Percentiles rank a stretch among this genome's conserved stretches.
phyloP scores from a whole-genome alignment of 1,284 basidiomycete genomes.

The Anthracocystis walkeri region DNA sequence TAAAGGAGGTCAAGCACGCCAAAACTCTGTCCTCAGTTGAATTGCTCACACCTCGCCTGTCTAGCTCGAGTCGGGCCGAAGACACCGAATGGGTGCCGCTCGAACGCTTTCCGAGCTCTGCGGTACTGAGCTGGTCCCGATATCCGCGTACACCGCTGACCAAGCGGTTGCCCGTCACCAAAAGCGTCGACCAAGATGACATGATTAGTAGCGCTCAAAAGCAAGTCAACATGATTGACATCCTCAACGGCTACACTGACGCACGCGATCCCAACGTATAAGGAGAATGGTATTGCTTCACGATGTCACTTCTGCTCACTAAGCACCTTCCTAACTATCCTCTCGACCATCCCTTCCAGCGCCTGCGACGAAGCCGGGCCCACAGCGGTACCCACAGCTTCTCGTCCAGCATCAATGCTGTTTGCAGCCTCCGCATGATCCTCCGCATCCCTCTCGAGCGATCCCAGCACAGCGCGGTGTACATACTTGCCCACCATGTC shows the following conservation, averaged over 20 bases:
- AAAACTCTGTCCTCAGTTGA: neutral
- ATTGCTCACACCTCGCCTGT: neutral
- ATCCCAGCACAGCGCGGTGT: conserved; percentile 59
- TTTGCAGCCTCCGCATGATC: conserved; percentile 25
- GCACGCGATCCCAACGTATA: neutral
- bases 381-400: conserved; percentile 23
- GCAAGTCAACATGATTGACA: conserved; percentile 13
- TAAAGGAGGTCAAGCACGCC: conserved; percentile 1
- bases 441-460: conserved; percentile 45
- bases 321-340: conserved; percentile 49
- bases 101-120: conserved; percentile 10
- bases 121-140: neutral
- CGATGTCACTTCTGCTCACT: conserved; percentile 39
- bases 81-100: conserved; percentile 18
- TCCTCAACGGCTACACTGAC: conserved; percentile 1
- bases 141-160: neutral
- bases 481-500: conserved; percentile 70
- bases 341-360: conserved; percentile 52
- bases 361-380: conserved; percentile 42
- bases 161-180: neutral
- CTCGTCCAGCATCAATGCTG: conserved; percentile 40
- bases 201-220: neutral
- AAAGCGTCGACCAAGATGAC: neutral
- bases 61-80: neutral
- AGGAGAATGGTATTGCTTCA: neutral